Base-by-base conservation (phyloP, 164 flowering plant genomes). In the Dillenia suffruticosa region DNA sequence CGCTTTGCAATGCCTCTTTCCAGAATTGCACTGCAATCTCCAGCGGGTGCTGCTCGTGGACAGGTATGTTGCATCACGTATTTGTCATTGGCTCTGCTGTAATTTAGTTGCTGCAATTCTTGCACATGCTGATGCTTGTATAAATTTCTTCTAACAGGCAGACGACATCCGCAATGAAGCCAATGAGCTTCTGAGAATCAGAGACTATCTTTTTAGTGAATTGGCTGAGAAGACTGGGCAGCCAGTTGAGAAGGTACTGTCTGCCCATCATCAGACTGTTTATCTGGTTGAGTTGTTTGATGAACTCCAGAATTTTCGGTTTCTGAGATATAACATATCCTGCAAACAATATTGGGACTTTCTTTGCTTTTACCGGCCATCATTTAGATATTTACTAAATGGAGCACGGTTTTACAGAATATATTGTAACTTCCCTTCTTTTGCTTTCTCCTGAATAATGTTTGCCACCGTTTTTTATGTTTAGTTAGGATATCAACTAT, bases 11-110 rank as follows among this genome's bases (percentile, higher is more conserved):
- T 88, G 90, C 96, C 96, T 49, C 80, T 78, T 57, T 77, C 96
- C 62, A 82, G 85, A 70, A 72, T 94, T 59, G 81, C 81, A 12
- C 65, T 94, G 54, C 79, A 81, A 68, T 71, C 97, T 65, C 96
- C 96, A 51, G 96, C 88, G 51, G 94, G 92, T 17, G 77, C 91
- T 63, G 96, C 96, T 70, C 92, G 88, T 76, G 99, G 99, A 61
- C 95, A 82, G 97, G 98, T 91, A 66, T 2, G n/a, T 60, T 46
- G 44, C 22, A 9, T 46, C 12, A 16, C 16, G 49, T 24, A 47
- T 3, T 12, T 66, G 8, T 50, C 12, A 3, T 26, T 1, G 6
- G 19, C 47, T 1, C 24, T 16, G 10, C 22, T 40, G 16, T 51
- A 7, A 11, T 51, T 19, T 19, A 19, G 22, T 19, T 19, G 22